A percentile compares a stretch with the other conserved stretches of the same genome.
These are phyloP conservation scores for Phtheirospermum japonicum DNA, from an alignment of 257 asterid species.

Conservation along the genomic window DNA sequence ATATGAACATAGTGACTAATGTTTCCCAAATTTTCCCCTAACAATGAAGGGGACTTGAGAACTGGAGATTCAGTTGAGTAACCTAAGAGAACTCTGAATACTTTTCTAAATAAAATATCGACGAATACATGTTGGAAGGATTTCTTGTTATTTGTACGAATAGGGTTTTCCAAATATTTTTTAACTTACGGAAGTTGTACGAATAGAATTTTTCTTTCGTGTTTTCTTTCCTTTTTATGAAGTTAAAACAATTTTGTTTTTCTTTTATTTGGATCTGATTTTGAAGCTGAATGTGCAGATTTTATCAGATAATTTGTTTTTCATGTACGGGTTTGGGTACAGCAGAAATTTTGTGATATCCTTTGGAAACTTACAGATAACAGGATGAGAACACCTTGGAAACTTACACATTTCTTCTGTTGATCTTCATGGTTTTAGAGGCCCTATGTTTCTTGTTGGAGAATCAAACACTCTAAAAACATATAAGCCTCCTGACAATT, in stretches of 20 bases:
- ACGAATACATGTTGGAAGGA: neutral
- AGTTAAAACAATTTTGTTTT: neutral
- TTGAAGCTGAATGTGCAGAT: constrained; percentile 8
- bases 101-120: neutral
- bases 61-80: neutral
- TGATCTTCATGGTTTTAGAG: constrained; percentile 2
- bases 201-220: neutral
- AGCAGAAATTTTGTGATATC: constrained; percentile 1
- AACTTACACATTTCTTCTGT: too few species aligned
- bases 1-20: neutral
- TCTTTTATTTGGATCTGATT: neutral
- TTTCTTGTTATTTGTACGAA: too few species aligned
- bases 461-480: neutral
- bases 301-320: neutral
- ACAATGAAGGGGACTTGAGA: neutral
- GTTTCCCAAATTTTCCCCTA: neutral
- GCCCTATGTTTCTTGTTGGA: neutral
- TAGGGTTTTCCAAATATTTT: neutral
- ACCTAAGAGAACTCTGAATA: neutral
- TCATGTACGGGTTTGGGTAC: neutral
- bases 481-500: neutral
- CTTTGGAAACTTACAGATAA: neutral
- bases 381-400: too few species aligned
- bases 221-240: neutral
- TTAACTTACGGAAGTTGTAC: neutral